These are phyloP conservation scores for Sambucus nigra DNA, from an alignment of 129 eudicot species.

Conservation along the genomic window DNA sequence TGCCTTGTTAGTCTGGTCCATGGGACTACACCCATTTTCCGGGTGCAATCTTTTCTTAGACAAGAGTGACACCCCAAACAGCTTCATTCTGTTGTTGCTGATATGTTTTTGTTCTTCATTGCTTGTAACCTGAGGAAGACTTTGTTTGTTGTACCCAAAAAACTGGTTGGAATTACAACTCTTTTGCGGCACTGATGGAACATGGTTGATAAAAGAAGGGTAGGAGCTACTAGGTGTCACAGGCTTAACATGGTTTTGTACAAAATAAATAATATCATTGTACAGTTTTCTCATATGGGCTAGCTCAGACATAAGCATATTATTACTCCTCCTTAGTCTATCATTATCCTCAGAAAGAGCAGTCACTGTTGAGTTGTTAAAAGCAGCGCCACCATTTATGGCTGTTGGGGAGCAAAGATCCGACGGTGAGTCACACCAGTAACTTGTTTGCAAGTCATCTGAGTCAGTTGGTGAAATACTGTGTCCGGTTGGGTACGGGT, in stretches of 20 bases:
- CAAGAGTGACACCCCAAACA: conserved; percentile 71
- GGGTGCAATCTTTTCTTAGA: conserved; percentile 81
- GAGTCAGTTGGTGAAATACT: conserved; percentile 81
- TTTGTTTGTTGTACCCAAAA: conserved; percentile 21
- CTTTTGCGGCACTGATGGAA: conserved; percentile 13
- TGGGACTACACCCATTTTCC: conserved; percentile 19
- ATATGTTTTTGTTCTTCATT: conserved; percentile 12
- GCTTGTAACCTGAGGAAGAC: not conserved
- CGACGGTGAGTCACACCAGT: conserved; percentile 30
- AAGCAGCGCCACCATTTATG: not conserved
- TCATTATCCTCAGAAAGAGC: conserved; percentile 85
- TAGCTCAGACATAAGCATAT: conserved; percentile 74
- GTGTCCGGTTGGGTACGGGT: conserved; percentile 26
- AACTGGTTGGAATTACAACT: conserved; percentile 8
- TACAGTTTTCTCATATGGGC: conserved; percentile 87
- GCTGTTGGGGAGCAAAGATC: conserved; percentile 29
- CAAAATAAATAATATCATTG: conserved; percentile 83
- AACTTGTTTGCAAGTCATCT: conserved; percentile 29
- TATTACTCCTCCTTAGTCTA: conserved; percentile 65
- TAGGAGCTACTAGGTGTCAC: conserved; percentile 55
- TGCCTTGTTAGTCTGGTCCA: conserved; percentile 56
- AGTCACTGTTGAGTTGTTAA: conserved; percentile 28
- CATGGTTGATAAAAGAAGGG: conserved; percentile 11
- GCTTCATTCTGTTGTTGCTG: conserved; percentile 28
- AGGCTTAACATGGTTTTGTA: conserved; percentile 88